Evolutionary conservation across 345 rosid species (phyloP).

Genomic region (Anacardium occidentale): DNA sequence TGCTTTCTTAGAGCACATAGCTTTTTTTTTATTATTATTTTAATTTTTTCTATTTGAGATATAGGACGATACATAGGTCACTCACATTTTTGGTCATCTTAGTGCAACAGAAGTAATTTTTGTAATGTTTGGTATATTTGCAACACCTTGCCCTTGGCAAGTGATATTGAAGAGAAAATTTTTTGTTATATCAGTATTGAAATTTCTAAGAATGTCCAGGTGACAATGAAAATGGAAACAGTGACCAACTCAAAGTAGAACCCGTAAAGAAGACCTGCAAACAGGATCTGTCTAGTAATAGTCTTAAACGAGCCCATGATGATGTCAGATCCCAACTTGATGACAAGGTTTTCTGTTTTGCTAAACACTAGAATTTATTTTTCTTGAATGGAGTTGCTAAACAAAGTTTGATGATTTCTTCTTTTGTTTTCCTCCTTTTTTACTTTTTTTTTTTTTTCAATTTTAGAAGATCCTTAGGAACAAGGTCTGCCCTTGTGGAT

Average conservation of each 20-base stretch:
- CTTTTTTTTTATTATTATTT: background rate
- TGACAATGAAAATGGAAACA: conserved; percentile 32
- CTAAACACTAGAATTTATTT: conserved; percentile 4
- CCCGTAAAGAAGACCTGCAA: conserved; percentile 23
- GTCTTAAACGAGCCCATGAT: conserved; percentile 29
- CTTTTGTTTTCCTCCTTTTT: background rate
- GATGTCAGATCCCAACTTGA: conserved; percentile 35
- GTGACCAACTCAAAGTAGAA: conserved; percentile 39
- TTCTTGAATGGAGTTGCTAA: background rate
- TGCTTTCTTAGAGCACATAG: background rate
- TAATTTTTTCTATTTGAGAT: background rate
- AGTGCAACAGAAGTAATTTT: background rate
- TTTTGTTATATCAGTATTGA: conserved; percentile 11
- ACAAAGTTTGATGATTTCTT: background rate
- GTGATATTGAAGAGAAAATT: conserved; percentile 11
- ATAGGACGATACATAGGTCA: background rate
- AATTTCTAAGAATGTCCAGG: conserved; percentile 29
- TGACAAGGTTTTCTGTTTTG: conserved; percentile 53
- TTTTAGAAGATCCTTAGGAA: conserved; percentile 67
- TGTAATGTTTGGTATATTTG: conserved; percentile 7
- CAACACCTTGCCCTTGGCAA: conserved; percentile 5
- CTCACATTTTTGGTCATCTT: conserved; percentile 4
- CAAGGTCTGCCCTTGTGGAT: conserved; percentile 76
- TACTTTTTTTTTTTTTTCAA: conserved; percentile 1
- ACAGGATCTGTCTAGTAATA: conserved; percentile 34